phyloP scores from a whole-genome alignment of 768 basidiomycete species.

The Phlebiopsis flavidoalba region DNA sequence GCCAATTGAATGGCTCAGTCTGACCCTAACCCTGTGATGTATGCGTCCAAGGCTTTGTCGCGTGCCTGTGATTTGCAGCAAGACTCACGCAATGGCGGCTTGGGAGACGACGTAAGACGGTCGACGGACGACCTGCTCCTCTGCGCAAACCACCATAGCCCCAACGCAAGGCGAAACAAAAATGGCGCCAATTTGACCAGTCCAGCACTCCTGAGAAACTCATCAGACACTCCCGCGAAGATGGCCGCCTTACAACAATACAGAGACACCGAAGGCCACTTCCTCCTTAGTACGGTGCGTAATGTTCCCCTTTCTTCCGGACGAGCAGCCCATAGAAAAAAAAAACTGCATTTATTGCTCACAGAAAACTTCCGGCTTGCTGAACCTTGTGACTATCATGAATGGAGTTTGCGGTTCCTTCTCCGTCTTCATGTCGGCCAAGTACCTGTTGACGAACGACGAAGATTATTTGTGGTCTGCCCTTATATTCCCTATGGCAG shows the following conservation, averaged over 20 bases:
- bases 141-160: slow-evolving; percentile 30
- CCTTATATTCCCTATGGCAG: slow-evolving; percentile 83
- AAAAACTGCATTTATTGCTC: neutral
- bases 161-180: slow-evolving; percentile 41
- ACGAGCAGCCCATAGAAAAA: slow-evolving; percentile 12
- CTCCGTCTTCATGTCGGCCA: slow-evolving; percentile 90
- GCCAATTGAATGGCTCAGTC: neutral
- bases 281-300: slow-evolving; percentile 89
- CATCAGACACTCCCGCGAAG: slow-evolving; percentile 21
- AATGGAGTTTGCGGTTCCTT: slow-evolving; percentile 98
- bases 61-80: slow-evolving; percentile 6
- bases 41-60: slow-evolving; percentile 3
- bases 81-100: neutral
- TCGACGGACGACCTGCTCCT: slow-evolving; percentile 1
- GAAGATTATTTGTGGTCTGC: slow-evolving; percentile 80
- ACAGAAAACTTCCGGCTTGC: slow-evolving; percentile 95
- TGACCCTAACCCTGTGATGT: neutral
- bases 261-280: slow-evolving; percentile 88
- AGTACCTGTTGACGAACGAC: slow-evolving; percentile 79
- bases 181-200: slow-evolving; percentile 14
- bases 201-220: slow-evolving; percentile 2
- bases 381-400: slow-evolving; percentile 97
- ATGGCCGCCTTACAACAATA: slow-evolving; percentile 70
- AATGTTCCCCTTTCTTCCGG: slow-evolving; percentile 6
- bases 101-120: neutral